Conservation (phyloP, 371 early-diverging fungal genomes). For the Mycotypha africana region DNA sequence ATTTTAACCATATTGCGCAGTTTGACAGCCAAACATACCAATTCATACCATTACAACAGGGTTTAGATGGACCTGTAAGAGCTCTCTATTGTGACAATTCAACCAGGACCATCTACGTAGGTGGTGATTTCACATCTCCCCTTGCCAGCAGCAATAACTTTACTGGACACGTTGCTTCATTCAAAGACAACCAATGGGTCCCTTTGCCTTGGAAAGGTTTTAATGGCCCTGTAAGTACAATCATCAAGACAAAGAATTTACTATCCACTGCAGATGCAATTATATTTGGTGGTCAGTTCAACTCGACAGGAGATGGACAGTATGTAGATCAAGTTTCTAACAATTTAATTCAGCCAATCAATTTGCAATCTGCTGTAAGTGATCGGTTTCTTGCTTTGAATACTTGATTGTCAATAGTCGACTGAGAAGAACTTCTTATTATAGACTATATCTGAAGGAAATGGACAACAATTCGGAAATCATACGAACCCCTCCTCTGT, state of each 20-base stretch:
- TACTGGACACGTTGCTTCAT: constrained; percentile 44
- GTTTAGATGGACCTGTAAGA: constrained; percentile 64
- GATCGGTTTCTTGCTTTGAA: neutral
- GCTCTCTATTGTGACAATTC: constrained; percentile 46
- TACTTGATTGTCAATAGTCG: too few species aligned
- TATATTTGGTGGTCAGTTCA: constrained; percentile 40
- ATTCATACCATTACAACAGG: constrained; percentile 47
- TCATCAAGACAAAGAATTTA: constrained; percentile 13
- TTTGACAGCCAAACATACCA: constrained; percentile 38
- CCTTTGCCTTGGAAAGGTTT: constrained; percentile 50
- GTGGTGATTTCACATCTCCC: constrained; percentile 45
- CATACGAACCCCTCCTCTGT: constrained; percentile 26
- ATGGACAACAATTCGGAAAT: constrained; percentile 20
- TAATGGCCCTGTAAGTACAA: constrained; percentile 44
- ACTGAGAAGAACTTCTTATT: too few species aligned
- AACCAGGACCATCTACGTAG: constrained; percentile 45
- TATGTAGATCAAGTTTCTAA: constrained; percentile 24
- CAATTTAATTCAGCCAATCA: constrained; percentile 20
- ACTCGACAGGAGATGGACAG: constrained; percentile 35
- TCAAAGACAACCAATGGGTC: constrained; percentile 42
- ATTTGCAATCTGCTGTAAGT: constrained; percentile 26
- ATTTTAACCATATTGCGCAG: constrained; percentile 46
- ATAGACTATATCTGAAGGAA: constrained; percentile 42
- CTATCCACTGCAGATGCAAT: too few species aligned
- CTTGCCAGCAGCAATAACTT: constrained; percentile 17